These are phyloP conservation scores for Saccharomycodes ludwigii DNA, from an alignment of 805 yeast genomes.

Conservation along the genomic window DNA sequence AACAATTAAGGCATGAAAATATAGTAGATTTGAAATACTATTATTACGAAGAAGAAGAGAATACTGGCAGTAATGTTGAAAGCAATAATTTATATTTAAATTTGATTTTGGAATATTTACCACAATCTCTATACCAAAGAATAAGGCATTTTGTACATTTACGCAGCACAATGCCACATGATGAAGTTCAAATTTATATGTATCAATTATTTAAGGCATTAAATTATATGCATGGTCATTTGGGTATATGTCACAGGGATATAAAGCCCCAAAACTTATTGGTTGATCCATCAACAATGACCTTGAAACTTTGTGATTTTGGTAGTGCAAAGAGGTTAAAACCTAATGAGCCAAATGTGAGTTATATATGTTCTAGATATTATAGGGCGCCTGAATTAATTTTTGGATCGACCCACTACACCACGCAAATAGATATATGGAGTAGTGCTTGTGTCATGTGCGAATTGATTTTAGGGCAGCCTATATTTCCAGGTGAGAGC, in stretches of 20 bases:
- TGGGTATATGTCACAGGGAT: conserved; percentile 85
- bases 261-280: conserved; percentile 85
- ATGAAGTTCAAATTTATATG: conserved; percentile 80
- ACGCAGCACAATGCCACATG: conserved; percentile 69
- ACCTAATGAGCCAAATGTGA: conserved; percentile 87
- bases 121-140: conserved; percentile 92
- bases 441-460: conserved; percentile 98
- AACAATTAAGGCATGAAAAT: conserved; percentile 72
- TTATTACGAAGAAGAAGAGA: conserved; percentile 66
- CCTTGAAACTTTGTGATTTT: conserved; percentile 88
- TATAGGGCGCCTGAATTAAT: conserved; percentile 96
- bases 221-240: conserved; percentile 63
- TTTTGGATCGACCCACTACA: conserved; percentile 92
- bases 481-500: conserved; percentile 93
- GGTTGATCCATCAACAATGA: conserved; percentile 75
- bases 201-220: conserved; percentile 65
- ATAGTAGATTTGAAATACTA: conserved; percentile 80
- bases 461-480: conserved; percentile 88
- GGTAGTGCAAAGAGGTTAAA: conserved; percentile 89
- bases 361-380: conserved; percentile 92
- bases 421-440: conserved; percentile 96
- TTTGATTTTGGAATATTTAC: conserved; percentile 81
- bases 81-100: conserved; percentile 66
- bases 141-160: conserved; percentile 65
- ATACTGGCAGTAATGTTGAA: conserved; percentile 24